phyloP scores from a whole-genome alignment of 371 early-diverging fungal genomes.

The Funneliformis caledonium region DNA sequence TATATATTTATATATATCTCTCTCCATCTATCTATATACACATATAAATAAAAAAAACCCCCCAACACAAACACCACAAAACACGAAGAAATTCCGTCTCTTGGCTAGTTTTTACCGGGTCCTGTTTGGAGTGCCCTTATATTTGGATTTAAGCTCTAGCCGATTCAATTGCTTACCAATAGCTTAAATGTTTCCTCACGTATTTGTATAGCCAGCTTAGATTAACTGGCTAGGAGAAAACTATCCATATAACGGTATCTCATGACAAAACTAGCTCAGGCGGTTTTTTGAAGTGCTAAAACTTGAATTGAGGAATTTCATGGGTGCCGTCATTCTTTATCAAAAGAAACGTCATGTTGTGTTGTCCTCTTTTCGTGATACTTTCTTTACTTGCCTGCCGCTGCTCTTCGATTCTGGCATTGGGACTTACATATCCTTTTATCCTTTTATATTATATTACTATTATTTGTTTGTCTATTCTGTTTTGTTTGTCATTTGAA shows the following conservation, averaged over 20 bases:
- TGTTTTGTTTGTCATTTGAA: constrained; percentile 25
- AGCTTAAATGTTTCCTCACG: constrained; percentile 14
- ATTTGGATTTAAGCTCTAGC: constrained; percentile 16
- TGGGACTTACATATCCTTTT: constrained; percentile 42
- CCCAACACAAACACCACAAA: constrained; percentile 5
- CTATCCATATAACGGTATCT: constrained; percentile 12
- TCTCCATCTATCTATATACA: no score
- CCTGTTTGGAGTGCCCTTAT: not conserved
- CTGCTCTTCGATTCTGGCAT: constrained; percentile 36
- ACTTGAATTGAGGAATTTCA: constrained; percentile 12
- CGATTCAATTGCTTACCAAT: constrained; percentile 7
- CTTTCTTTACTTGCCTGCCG: constrained; percentile 34
- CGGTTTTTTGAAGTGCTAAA: constrained; percentile 24
- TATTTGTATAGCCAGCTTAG: not conserved
- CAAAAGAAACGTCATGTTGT: constrained; percentile 32
- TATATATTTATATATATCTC: no score
- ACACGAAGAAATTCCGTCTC: constrained; percentile 13
- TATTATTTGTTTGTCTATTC: not conserved
- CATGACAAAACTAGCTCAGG: constrained; percentile 33
- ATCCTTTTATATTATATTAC: not conserved
- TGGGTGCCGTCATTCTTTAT: constrained; percentile 14
- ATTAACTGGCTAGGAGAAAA: constrained; percentile 21
- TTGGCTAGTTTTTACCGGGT: constrained; percentile 32
- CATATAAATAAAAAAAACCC: not conserved
- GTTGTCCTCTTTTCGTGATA: constrained; percentile 20